Conservation (phyloP, 192 early-diverging fungal species). For the Backusella sp. region DNA sequence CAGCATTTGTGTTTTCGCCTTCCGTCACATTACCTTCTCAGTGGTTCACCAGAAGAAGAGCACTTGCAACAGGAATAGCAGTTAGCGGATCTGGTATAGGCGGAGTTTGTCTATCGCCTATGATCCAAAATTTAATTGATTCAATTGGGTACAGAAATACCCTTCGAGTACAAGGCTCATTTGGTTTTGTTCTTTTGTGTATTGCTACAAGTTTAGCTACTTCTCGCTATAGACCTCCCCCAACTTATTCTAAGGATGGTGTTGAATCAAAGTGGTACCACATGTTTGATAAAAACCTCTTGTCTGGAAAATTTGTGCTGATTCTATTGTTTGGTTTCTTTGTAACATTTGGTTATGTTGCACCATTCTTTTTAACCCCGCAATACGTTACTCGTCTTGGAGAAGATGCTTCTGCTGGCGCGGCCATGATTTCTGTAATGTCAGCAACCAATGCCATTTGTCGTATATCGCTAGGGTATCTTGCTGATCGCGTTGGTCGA, state of each 20-base stretch:
- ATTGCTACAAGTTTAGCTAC: slow-evolving; percentile 27
- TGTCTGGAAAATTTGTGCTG: slow-evolving; percentile 16
- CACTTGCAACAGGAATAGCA: slow-evolving; percentile 62
- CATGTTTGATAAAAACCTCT: slow-evolving; percentile 26
- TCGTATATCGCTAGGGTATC: slow-evolving; percentile 58
- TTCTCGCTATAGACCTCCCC: slow-evolving; percentile 19
- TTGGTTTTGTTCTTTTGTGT: slow-evolving; percentile 36
- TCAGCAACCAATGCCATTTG: slow-evolving; percentile 61
- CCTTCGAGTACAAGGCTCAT: slow-evolving; percentile 31
- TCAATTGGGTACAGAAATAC: slow-evolving; percentile 39
- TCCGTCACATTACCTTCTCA: slow-evolving; percentile 59
- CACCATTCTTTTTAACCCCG: slow-evolving; percentile 46
- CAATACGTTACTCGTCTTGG: slow-evolving; percentile 31
- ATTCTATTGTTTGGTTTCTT: slow-evolving; percentile 24
- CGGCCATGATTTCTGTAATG: slow-evolving; percentile 63
- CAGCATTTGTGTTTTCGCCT: slow-evolving; percentile 55
- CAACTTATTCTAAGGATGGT: background rate
- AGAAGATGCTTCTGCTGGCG: slow-evolving; percentile 30
- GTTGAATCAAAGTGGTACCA: slow-evolving; percentile 10
- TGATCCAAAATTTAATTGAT: slow-evolving; percentile 40
- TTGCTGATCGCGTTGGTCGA: slow-evolving; percentile 50
- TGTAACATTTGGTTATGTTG: slow-evolving; percentile 45
- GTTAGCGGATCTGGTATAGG: slow-evolving; percentile 68
- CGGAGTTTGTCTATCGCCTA: slow-evolving; percentile 58
- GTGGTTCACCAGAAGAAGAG: slow-evolving; percentile 60